Percentiles rank a stretch among this genome's conserved stretches.
These are phyloP conservation scores for Globisporangium takayamanum DNA, from an alignment of 352 stramenopile genomes.

Conservation along the genomic window DNA sequence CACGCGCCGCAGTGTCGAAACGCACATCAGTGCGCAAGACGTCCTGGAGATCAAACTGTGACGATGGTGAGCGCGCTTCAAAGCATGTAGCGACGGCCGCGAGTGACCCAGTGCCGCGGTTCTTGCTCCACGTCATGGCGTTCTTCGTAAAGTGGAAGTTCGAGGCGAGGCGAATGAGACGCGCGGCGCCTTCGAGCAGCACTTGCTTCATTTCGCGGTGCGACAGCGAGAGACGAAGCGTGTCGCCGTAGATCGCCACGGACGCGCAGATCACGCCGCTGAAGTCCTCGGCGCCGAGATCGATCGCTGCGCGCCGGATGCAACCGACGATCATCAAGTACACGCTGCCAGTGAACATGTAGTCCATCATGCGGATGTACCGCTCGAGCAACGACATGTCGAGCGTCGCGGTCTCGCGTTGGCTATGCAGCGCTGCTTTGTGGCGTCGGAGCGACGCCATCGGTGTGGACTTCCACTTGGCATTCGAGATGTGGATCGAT, in stretches of 20 bases:
- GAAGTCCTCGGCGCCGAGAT: slow-evolving; percentile 34
- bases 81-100: slow-evolving; percentile 27
- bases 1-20: slow-evolving; percentile 34
- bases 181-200: slow-evolving; percentile 41
- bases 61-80: slow-evolving; percentile 13
- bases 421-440: slow-evolving; percentile 22
- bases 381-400: slow-evolving; percentile 42
- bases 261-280: slow-evolving; percentile 38
- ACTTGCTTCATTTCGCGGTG: slow-evolving; percentile 41
- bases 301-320: slow-evolving; percentile 24
- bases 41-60: slow-evolving; percentile 42
- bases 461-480: slow-evolving; percentile 58
- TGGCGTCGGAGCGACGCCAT: slow-evolving; percentile 36
- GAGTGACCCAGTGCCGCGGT: slow-evolving; percentile 33
- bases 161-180: slow-evolving; percentile 43
- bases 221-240: slow-evolving; percentile 36
- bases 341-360: slow-evolving; percentile 64
- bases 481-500: slow-evolving; percentile 38
- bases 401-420: slow-evolving; percentile 35
- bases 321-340: slow-evolving; percentile 57
- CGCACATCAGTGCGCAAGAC: slow-evolving; percentile 31
- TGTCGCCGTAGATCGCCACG: slow-evolving; percentile 36
- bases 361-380: slow-evolving; percentile 57
- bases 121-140: slow-evolving; percentile 45
- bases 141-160: slow-evolving; percentile 69